Conservation (phyloP, 2,329 filamentous ascomycete species). For the Aspergillus pseudoglaucus region DNA sequence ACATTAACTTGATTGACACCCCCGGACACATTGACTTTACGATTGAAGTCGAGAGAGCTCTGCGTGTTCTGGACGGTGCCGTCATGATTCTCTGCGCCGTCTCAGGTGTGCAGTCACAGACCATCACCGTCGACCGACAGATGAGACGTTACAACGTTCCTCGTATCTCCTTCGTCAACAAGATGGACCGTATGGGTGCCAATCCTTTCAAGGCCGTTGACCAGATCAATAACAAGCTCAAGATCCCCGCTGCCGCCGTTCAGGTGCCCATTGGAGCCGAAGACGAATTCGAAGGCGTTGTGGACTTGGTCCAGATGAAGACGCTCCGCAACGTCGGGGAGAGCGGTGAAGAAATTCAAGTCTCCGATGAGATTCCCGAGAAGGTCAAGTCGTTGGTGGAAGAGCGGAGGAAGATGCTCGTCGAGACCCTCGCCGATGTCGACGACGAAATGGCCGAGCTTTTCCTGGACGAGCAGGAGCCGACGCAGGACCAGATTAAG, state of each 20-base stretch:
- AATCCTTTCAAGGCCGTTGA: conserved; percentile 98
- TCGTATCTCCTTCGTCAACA: conserved; percentile 94
- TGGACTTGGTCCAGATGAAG: conserved; percentile 89
- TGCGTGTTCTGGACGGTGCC: conserved; percentile 90
- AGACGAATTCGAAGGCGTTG: conserved; percentile 84
- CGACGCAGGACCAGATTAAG: conserved; percentile 77
- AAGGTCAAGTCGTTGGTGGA: conserved; percentile 67
- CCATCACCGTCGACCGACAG: conserved; percentile 94
- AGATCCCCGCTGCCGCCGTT: conserved; percentile 83
- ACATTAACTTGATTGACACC: conserved; percentile 98
- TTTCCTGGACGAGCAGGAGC: conserved; percentile 80
- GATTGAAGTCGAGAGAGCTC: conserved; percentile 92
- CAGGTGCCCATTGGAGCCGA: conserved; percentile 92
- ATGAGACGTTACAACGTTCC: conserved; percentile 98
- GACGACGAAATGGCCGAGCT: conserved; percentile 97
- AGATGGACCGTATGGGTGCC: conserved; percentile 98
- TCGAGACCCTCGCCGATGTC: conserved; percentile 93
- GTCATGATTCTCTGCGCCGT: conserved; percentile 99
- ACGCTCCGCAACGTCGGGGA: conserved; percentile 86
- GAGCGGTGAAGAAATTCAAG: conserved; percentile 69
- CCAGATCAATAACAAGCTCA: conserved; percentile 94
- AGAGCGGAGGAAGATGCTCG: conserved; percentile 76
- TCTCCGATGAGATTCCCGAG: conserved; percentile 75
- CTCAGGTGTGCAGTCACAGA: conserved; percentile 94
- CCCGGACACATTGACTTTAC: conserved; percentile 99